Percentiles rank a stretch among this genome's conserved stretches.
Evolutionary conservation across 2,329 filamentous ascomycete species (phyloP).

Genomic region (Neonectria magnoliae): DNA sequence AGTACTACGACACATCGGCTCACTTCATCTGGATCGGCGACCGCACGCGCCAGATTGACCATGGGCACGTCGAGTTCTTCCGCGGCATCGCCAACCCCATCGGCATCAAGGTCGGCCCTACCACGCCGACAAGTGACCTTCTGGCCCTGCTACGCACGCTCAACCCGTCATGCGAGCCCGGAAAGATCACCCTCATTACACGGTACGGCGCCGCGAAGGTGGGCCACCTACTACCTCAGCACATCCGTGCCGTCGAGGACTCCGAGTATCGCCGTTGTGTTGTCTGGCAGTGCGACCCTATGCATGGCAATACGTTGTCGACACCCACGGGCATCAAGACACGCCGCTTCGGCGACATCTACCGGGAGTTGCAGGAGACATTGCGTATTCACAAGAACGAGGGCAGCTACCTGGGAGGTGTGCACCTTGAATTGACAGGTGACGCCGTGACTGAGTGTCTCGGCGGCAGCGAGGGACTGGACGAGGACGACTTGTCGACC

Average conservation of each 20-base stretch:
- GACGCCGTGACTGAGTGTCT: slow-evolving; percentile 97
- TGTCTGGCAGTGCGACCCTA: slow-evolving; percentile 98
- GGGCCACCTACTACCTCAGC: slow-evolving; percentile 76
- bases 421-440: slow-evolving; percentile 94
- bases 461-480: slow-evolving; percentile 86
- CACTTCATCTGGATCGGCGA: slow-evolving; percentile 99
- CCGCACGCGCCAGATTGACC: slow-evolving; percentile 90
- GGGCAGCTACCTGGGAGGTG: slow-evolving; percentile 88
- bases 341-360: slow-evolving; percentile 88
- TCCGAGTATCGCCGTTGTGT: slow-evolving; percentile 75
- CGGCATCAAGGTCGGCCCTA: slow-evolving; percentile 94
- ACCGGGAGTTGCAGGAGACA: slow-evolving; percentile 85
- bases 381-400: slow-evolving; percentile 85
- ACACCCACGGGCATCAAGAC: slow-evolving; percentile 89
- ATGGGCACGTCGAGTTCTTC: slow-evolving; percentile 97
- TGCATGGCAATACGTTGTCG: slow-evolving; percentile 85
- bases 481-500: slow-evolving; percentile 85
- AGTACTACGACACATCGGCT: slow-evolving; percentile 92
- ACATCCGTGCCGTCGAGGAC: slow-evolving; percentile 88
- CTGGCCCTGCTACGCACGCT: slow-evolving; percentile 83
- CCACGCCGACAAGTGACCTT: slow-evolving; percentile 80
- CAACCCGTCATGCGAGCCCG: slow-evolving; percentile 83
- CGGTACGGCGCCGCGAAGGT: slow-evolving; percentile 89
- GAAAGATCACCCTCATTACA: slow-evolving; percentile 96
- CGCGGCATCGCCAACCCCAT: slow-evolving; percentile 95